A percentile compares a stretch with the other conserved stretches of the same genome.
These are phyloP conservation scores for Vicia sativa DNA, from an alignment of 306 rosid species.

Conservation along the genomic window DNA sequence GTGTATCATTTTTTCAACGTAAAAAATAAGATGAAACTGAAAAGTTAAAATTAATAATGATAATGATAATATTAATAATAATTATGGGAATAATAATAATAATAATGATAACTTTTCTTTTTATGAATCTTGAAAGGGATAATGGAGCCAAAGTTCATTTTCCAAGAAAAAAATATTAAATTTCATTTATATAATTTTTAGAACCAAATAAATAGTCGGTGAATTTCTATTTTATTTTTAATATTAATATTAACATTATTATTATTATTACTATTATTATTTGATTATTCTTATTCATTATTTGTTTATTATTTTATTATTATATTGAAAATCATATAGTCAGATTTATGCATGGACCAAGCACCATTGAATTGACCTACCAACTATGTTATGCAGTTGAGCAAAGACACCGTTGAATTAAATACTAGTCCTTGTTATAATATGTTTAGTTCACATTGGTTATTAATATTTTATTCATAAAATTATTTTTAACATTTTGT, in stretches of 20 bases:
- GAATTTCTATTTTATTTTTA: background rate
- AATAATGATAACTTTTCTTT: background rate
- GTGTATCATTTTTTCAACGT: background rate
- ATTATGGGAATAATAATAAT: background rate
- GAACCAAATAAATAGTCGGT: background rate
- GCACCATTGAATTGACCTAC: constrained; percentile 28
- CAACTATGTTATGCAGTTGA: background rate
- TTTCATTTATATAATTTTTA: background rate
- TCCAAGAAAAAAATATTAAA: background rate
- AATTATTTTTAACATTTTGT: too few species aligned
- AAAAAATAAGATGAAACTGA: background rate
- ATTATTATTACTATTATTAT: background rate
- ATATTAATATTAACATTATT: background rate
- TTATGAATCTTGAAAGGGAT: constrained; percentile 14
- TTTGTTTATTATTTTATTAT: background rate
- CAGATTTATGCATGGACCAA: constrained; percentile 25
- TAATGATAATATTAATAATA: too few species aligned
- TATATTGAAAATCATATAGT: background rate
- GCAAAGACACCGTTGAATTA: background rate
- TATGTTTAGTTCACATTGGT: too few species aligned
- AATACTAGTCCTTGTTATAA: background rate
- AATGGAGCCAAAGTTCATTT: background rate
- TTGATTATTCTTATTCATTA: background rate
- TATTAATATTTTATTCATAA: too few species aligned
- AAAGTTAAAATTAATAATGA: constrained; percentile 8